Evolutionary conservation across 2,329 filamentous ascomycete genomes (phyloP), one percentile per base, ranked within the genome.

Genomic region (Scedosporium boydii): DNA sequence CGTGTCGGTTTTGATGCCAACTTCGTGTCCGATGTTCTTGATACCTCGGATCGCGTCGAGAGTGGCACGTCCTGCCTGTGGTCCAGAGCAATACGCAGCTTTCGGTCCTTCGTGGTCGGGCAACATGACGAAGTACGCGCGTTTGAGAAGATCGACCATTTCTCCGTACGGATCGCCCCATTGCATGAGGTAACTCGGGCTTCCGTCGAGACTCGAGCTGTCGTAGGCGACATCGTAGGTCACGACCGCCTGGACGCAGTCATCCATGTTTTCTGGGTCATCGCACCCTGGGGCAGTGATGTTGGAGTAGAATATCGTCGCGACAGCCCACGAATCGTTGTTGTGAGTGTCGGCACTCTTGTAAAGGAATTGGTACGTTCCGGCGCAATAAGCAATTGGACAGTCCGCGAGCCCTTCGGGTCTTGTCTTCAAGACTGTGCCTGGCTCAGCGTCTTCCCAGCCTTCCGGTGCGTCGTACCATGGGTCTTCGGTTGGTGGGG

Each of bases 41-140:
- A 76, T 72, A 1, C 78, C 78, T 4, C 80, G 77, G 0, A 80
- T 67, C 1, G 75, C 75, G 65, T 82, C 77, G 18, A 81, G 68
- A 2, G 75, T 77, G 0, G 75, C 74, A 53, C 81, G 74, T 0
- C 79, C 80, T 1, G 74, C 75, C 3, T 75, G 69, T 1, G 74
- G 71, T 16, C 77, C 78, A 0, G 76, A 76, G 0, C 74, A 72
- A 66, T 79, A 82, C 0, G 76, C 73, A 0, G 78, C 77, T 21
- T 74, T 66, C 3, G 76, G 76, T 0, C 77, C 77, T 58, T 80
- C 76, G 53, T 76, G 78, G 65, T 82, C 80, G 0, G 80, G 78
- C 1, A 78, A 69, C 6, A 71, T 76, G 34, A 82, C 72, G n/a
- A 72, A 72, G 75, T 75, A 79, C 6, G 77, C 77, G 66, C 70